A percentile compares a stretch with the other conserved stretches of the same genome.
These are phyloP conservation scores for Hymenoscyphus fructigenus DNA, from an alignment of 2,329 filamentous ascomycete genomes.

Conservation along the genomic window DNA sequence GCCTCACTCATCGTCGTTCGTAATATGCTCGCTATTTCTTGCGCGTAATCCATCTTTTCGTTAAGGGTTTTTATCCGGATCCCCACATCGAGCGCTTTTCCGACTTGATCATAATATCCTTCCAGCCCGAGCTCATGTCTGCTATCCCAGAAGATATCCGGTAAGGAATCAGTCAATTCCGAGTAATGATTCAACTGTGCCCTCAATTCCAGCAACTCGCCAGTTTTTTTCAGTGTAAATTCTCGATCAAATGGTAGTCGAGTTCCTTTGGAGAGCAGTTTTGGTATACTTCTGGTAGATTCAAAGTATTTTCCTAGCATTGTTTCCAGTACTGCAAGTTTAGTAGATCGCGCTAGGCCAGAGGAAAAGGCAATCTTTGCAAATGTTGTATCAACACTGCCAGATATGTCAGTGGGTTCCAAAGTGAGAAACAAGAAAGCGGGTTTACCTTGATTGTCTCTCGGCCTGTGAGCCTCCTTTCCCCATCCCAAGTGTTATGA, in stretches of 20 bases:
- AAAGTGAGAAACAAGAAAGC: background rate
- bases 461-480: slow-evolving; percentile 52
- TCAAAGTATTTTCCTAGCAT: slow-evolving; percentile 82
- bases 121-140: slow-evolving; percentile 86
- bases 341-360: slow-evolving; percentile 87
- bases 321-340: slow-evolving; percentile 87
- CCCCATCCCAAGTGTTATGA: slow-evolving; percentile 79
- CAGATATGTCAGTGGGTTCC: slow-evolving; percentile 17
- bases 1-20: slow-evolving; percentile 87
- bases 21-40: slow-evolving; percentile 88
- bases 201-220: slow-evolving; percentile 83
- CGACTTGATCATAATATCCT: slow-evolving; percentile 92
- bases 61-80: slow-evolving; percentile 89
- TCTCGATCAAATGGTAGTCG: slow-evolving; percentile 63
- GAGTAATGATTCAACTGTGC: slow-evolving; percentile 96
- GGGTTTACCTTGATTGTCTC: slow-evolving; percentile 34
- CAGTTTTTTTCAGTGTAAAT: slow-evolving; percentile 90
- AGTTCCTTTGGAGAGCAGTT: slow-evolving; percentile 68
- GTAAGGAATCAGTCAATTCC: slow-evolving; percentile 90
- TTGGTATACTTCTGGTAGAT: slow-evolving; percentile 79
- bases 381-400: slow-evolving; percentile 60
- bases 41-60: slow-evolving; percentile 96
- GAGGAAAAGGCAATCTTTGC: slow-evolving; percentile 97
- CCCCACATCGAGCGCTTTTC: slow-evolving; percentile 84
- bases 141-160: slow-evolving; percentile 96